Evolutionary conservation across 1,284 basidiomycete species (phyloP).

Genomic region (Moesziomyces sp.): DNA sequence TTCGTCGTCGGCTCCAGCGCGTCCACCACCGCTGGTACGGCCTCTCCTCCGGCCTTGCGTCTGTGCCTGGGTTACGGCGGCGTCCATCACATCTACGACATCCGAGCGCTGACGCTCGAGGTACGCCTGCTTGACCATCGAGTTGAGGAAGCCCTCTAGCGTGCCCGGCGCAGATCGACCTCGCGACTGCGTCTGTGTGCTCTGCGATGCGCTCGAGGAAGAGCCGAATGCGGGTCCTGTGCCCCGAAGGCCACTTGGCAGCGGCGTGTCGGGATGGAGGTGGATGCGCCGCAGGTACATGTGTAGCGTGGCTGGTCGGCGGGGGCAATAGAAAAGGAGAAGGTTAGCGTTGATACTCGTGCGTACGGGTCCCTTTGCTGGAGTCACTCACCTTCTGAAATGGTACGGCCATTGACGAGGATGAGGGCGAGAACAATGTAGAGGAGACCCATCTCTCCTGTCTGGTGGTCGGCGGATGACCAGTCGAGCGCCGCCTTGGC

Average conservation of each 20-base stretch:
- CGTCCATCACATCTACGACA: conserved; percentile 17
- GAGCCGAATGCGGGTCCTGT: conserved; percentile 22
- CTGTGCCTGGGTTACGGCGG: conserved; percentile 26
- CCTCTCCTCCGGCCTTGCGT: conserved; percentile 23
- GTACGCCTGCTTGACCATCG: conserved; percentile 58
- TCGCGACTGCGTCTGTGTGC: conserved; percentile 41
- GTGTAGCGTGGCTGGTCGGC: conserved; percentile 25
- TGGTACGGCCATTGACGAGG: conserved; percentile 63
- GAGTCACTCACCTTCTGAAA: conserved; percentile 59
- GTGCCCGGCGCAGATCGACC: conserved; percentile 23
- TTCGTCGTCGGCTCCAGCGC: conserved; percentile 39
- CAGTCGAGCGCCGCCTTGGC: conserved; percentile 36
- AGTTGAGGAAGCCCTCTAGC: conserved; percentile 51
- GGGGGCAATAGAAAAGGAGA: not conserved
- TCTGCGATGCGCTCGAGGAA: conserved; percentile 19
- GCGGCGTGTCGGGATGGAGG: conserved; percentile 22
- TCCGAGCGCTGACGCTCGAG: conserved; percentile 56
- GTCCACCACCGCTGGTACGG: conserved; percentile 13
- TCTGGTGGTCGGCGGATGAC: conserved; percentile 45
- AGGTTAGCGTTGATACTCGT: not conserved
- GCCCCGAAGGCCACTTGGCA: conserved; percentile 29
- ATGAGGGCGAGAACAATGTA: conserved; percentile 65
- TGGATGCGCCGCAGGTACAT: conserved; percentile 33
- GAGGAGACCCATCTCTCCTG: conserved; percentile 60
- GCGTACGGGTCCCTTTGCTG: no score